Base-by-base conservation (phyloP, 1,284 basidiomycete species). In the Heterobasidion annosum region DNA sequence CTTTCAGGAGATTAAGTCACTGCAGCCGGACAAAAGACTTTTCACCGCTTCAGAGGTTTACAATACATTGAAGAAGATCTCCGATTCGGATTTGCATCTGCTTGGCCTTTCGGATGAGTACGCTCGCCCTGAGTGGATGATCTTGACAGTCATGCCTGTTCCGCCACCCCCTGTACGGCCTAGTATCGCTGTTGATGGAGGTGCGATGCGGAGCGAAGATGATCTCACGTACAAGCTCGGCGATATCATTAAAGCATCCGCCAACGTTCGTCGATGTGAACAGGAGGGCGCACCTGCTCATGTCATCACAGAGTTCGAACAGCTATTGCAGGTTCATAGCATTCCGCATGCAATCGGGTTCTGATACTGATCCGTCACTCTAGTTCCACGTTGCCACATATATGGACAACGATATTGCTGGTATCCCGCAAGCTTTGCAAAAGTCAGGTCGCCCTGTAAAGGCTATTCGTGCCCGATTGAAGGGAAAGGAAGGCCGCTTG, bases 391-490 rank as follows among this genome's bases (percentile, higher is more conserved):
- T 97, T 58, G 97, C 96, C 7, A 99, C 97, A 0, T 99, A 99
- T 68, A 99, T 99, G 96, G 97, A 99, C 69, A 99, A 99, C 68
- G 95, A 99, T 68, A 96, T 99, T 60, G 94, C 97, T 34, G 97
- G 97, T 55, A 93, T 98, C 45, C 97, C 97, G 0, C 95, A 98
- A 68, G 94, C 96, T 0, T 73, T 98, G 64, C 97, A 99, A 68
- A 99, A 99, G 70, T 97, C 93, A 34, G 97, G 97, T 37, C 83
- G 97, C 58, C 96, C 97, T 8, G 91, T 99, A 62, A 99, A 99
- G 73, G 96, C 97, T 43, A 98, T 99, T 65, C 92, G 97, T 59
- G 94, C 96, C 4, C 89, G 97, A 59, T 79, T 99, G 56, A 99
- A 99, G 80, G 97, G 97, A 57, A 99, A 99, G 70, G 97, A 99